These are phyloP conservation scores for Gentiana straminea DNA, from an alignment of 257 asterid species.

Conservation along the genomic window DNA sequence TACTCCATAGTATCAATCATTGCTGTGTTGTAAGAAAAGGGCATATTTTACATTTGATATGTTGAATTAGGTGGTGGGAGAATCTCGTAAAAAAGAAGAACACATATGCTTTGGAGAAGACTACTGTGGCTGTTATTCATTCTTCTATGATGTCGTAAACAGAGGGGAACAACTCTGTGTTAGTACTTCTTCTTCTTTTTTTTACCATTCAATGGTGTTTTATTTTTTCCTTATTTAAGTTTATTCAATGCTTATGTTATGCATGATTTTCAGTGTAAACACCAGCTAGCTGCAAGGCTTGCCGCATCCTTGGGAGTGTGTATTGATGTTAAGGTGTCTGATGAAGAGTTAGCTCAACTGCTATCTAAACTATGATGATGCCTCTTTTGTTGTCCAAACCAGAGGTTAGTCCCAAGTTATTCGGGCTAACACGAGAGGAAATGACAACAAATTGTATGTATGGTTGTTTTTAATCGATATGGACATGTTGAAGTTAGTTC, in stretches of 20 bases:
- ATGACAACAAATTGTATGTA: too few species aligned
- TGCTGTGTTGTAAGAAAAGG: neutral
- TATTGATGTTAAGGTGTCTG: constrained; percentile 49
- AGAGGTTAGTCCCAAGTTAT: too few species aligned
- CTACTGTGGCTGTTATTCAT: constrained; percentile 80
- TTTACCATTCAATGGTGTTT: neutral
- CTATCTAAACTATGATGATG: constrained; percentile 41
- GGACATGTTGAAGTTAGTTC: too few species aligned
- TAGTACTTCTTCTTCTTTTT: constrained; percentile 16
- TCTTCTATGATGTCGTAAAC: constrained; percentile 85
- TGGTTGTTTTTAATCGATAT: too few species aligned
- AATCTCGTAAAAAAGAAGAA: constrained; percentile 76
- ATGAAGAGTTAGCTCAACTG: constrained; percentile 66
- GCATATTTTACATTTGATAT: neutral
- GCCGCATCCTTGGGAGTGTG: constrained; percentile 63
- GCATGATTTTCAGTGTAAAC: constrained; percentile 61
- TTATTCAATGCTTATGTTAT: neutral
- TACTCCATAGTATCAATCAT: neutral
- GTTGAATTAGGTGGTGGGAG: constrained; percentile 56
- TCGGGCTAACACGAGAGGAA: too few species aligned
- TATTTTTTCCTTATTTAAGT: neutral
- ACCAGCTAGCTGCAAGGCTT: constrained; percentile 90
- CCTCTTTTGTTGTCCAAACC: neutral
- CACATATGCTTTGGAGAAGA: constrained; percentile 73
- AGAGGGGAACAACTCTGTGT: constrained; percentile 92